Percentiles rank a stretch among this genome's conserved stretches.
Conservation (phyloP, 805 yeast genomes). For the Wickerhamomyces hampshirensis region DNA sequence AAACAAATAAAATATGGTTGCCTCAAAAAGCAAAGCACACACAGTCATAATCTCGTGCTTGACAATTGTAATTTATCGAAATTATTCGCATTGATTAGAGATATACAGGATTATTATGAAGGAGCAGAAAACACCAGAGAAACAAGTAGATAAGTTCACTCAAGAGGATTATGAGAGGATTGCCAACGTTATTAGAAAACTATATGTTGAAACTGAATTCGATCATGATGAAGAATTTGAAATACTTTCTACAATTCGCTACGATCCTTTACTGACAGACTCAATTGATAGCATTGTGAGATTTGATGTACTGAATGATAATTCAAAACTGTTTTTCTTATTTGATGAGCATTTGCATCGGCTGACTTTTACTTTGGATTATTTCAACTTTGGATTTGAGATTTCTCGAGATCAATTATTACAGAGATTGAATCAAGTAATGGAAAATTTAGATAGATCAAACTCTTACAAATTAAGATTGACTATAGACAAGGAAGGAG, state of each 20-base stretch:
- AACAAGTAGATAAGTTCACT: slow-evolving; percentile 5
- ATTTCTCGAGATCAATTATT: slow-evolving; percentile 41
- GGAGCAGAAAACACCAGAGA: not conserved
- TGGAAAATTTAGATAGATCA: slow-evolving; percentile 27
- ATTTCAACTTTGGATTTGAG: slow-evolving; percentile 46
- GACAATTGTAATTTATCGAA: too few relatives aligned
- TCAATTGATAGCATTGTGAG: slow-evolving; percentile 8
- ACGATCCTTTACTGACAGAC: slow-evolving; percentile 54
- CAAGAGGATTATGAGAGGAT: slow-evolving; percentile 7
- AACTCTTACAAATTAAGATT: slow-evolving; percentile 46
- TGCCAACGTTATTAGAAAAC: slow-evolving; percentile 2
- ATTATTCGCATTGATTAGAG: too few relatives aligned
- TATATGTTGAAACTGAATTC: slow-evolving; percentile 9
- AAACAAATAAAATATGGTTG: too few relatives aligned
- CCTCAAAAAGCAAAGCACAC: too few relatives aligned
- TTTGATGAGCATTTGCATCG: slow-evolving; percentile 62
- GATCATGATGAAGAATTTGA: slow-evolving; percentile 37
- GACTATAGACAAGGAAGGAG: slow-evolving; percentile 33
- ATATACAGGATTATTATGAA: too few relatives aligned
- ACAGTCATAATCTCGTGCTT: too few relatives aligned
- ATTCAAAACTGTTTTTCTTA: slow-evolving; percentile 44
- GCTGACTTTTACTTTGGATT: slow-evolving; percentile 46
- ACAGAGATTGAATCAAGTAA: slow-evolving; percentile 33
- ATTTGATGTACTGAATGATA: slow-evolving; percentile 11
- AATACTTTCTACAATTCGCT: slow-evolving; percentile 67